A percentile compares a stretch with the other conserved stretches of the same genome.
phyloP scores from a whole-genome alignment of 345 rosid species.

The Firmiana major region DNA sequence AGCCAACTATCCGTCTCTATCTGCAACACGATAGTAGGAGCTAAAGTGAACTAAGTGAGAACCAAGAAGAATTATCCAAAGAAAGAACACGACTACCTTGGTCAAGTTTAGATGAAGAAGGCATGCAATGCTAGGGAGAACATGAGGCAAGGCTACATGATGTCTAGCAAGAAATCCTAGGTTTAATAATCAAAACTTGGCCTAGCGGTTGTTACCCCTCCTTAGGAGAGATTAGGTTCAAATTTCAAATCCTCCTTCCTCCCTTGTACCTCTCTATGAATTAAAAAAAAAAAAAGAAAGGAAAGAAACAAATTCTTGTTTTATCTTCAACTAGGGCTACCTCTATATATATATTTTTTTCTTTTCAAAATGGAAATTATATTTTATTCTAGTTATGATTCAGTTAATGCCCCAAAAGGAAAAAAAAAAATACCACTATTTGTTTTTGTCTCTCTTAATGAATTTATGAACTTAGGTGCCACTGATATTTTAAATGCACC shows the following conservation, averaged over 20 bases:
- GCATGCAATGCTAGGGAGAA: not conserved
- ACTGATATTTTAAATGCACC: slow-evolving; percentile 30
- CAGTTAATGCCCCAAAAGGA: not conserved
- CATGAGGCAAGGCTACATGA: not conserved
- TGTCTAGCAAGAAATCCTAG: not conserved
- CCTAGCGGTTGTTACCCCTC: too few relatives aligned
- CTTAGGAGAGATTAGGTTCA: too few relatives aligned
- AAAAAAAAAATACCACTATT: not conserved
- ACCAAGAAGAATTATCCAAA: not conserved
- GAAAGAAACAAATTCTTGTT: not conserved
- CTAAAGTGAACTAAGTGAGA: not conserved
- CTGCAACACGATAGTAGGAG: slow-evolving; percentile 32
- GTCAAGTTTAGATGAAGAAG: not conserved
- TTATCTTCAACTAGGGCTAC: not conserved
- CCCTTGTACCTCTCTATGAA: too few relatives aligned
- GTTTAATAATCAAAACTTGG: too few relatives aligned
- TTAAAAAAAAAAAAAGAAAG: too few relatives aligned
- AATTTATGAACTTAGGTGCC: not conserved
- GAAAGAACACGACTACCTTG: not conserved
- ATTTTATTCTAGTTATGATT: not conserved
- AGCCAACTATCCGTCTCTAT: slow-evolving; percentile 91
- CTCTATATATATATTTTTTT: not conserved
- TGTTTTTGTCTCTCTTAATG: not conserved
- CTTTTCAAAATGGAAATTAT: not conserved
- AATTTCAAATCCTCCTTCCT: too few relatives aligned